Percentiles rank a stretch among this genome's conserved stretches.
phyloP scores from a whole-genome alignment of 257 asterid species.

The Nicotiana obtusifolia region DNA sequence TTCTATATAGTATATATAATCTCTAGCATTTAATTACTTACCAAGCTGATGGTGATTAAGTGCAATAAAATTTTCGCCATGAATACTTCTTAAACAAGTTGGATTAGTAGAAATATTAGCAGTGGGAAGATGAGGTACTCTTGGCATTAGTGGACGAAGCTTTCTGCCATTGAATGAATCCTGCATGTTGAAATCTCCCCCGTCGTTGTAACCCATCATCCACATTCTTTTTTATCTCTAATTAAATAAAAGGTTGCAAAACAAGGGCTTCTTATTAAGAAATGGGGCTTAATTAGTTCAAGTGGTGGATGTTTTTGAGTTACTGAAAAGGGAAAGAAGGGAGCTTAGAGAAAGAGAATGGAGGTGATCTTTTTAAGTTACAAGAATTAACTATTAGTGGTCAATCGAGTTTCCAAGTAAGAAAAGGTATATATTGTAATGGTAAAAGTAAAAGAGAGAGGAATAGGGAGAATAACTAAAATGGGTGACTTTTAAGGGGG shows the following conservation, averaged over 20 bases:
- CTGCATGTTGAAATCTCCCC: conserved; percentile 50
- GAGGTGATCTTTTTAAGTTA: background rate
- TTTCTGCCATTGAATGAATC: conserved; percentile 52
- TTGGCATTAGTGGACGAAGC: conserved; percentile 61
- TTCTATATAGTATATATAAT: background rate
- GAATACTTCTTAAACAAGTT: conserved; percentile 42
- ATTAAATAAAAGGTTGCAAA: too few species aligned
- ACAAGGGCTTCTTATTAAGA: too few species aligned
- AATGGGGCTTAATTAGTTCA: background rate
- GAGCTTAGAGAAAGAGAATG: background rate
- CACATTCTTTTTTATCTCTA: conserved; percentile 40
- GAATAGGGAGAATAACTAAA: background rate
- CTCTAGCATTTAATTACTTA: background rate
- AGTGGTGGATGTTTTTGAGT: background rate
- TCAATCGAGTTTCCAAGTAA: background rate
- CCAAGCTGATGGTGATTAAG: conserved; percentile 68
- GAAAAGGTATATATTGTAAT: conserved; percentile 5
- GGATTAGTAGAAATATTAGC: conserved; percentile 19
- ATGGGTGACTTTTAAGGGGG: conserved; percentile 9
- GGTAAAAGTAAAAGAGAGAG: conserved; percentile 7
- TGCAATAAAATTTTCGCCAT: conserved; percentile 53
- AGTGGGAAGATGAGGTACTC: conserved; percentile 39
- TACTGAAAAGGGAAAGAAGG: background rate
- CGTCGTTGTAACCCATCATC: conserved; percentile 90
- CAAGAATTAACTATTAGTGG: background rate